Evolutionary conservation across 2,329 filamentous ascomycete species (phyloP).

Genomic region (Davidsoniella neocaledoniae): DNA sequence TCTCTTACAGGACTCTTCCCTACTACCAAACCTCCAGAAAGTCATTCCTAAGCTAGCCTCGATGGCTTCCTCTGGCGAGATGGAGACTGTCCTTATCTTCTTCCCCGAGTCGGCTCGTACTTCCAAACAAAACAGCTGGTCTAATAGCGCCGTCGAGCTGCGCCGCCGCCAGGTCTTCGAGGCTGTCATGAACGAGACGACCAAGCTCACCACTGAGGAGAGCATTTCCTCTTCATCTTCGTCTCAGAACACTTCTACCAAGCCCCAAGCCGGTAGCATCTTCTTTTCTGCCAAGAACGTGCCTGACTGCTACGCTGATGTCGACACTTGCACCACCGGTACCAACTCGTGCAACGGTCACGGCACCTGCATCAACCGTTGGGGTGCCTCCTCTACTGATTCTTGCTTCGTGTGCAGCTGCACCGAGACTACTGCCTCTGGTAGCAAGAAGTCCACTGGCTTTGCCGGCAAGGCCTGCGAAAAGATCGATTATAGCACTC

Average conservation of each 20-base stretch:
- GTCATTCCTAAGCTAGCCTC: slow-evolving; percentile 28
- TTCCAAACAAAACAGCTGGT: slow-evolving; percentile 24
- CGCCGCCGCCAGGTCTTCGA: slow-evolving; percentile 27
- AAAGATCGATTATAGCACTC: slow-evolving; percentile 76
- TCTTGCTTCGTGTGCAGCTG: slow-evolving; percentile 71
- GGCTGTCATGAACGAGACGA: slow-evolving; percentile 11
- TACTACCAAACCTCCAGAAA: slow-evolving; percentile 27
- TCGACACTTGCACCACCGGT: slow-evolving; percentile 47
- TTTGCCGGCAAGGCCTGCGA: slow-evolving; percentile 82
- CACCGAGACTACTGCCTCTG: slow-evolving; percentile 36
- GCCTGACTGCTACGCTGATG: slow-evolving; percentile 57
- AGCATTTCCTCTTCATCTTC: slow-evolving; percentile 8
- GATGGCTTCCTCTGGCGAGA: slow-evolving; percentile 30
- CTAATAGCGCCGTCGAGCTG: slow-evolving; percentile 25
- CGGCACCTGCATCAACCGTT: slow-evolving; percentile 59
- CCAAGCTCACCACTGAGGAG: slow-evolving; percentile 12
- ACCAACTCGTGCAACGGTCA: slow-evolving; percentile 74
- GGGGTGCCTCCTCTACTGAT: slow-evolving; percentile 26
- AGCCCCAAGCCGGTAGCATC: slow-evolving; percentile 14
- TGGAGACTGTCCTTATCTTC: slow-evolving; percentile 40
- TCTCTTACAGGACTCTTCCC: slow-evolving; percentile 22
- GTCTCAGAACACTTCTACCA: slow-evolving; percentile 12
- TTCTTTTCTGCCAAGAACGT: slow-evolving; percentile 26
- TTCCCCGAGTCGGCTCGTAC: slow-evolving; percentile 30
- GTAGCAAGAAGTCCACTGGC: slow-evolving; percentile 43